These are phyloP conservation scores for Rubia tinctorum DNA, from an alignment of 305 asterid genomes.

Conservation along the genomic window DNA sequence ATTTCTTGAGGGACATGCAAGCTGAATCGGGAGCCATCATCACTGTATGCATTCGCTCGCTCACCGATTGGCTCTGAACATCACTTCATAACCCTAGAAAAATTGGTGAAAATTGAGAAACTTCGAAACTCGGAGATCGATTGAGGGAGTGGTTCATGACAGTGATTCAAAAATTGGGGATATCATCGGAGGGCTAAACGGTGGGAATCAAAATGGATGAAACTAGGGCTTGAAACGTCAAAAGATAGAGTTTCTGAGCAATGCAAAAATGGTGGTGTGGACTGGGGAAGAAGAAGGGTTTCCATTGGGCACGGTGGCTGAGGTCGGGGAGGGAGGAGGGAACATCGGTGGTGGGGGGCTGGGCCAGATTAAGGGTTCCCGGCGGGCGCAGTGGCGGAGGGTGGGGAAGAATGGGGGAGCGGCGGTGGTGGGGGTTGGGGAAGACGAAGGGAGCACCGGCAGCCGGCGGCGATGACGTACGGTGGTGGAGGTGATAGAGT, in stretches of 20 bases:
- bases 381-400: too few relatives aligned
- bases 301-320: too few relatives aligned
- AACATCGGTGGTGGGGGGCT: too few relatives aligned
- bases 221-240: background rate
- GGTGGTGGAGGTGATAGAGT: too few relatives aligned
- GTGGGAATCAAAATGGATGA: background rate
- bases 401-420: too few relatives aligned
- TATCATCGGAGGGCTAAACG: background rate
- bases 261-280: background rate
- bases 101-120: background rate
- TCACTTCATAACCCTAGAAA: background rate
- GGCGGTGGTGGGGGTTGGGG: too few relatives aligned
- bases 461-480: too few relatives aligned
- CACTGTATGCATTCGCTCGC: background rate
- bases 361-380: too few relatives aligned
- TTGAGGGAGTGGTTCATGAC: background rate
- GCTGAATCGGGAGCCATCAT: conserved; percentile 15
- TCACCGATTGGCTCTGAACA: background rate
- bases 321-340: too few relatives aligned
- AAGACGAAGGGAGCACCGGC: too few relatives aligned
- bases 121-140: background rate
- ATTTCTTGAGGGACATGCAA: conserved; percentile 16
- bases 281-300: too few relatives aligned
- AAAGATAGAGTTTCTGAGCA: background rate
- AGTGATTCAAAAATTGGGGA: background rate